Percentiles rank a stretch among this genome's conserved stretches.
These are phyloP conservation scores for Nicotiana knightiana DNA, from an alignment of 257 asterid species.

Conservation along the genomic window DNA sequence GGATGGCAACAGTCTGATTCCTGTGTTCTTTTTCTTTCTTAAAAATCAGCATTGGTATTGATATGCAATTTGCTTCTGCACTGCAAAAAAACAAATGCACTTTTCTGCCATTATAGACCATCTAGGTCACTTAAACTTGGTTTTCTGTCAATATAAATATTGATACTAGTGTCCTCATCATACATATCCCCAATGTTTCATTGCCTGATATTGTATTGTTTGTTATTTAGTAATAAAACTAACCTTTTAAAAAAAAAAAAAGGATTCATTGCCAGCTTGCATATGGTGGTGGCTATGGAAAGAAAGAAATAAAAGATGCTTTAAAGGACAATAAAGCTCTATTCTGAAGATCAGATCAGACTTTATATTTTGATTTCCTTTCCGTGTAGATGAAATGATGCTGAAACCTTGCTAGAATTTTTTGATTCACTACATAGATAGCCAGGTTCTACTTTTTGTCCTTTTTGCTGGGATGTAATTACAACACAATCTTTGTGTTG, in stretches of 20 bases:
- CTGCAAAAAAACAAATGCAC: not conserved
- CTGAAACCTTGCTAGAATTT: not conserved
- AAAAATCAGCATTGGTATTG: not conserved
- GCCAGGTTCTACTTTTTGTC: not conserved
- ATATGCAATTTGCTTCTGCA: slow-evolving; percentile 4
- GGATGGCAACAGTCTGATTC: not conserved
- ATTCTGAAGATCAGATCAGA: not conserved
- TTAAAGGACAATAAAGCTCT: not conserved
- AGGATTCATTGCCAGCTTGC: not conserved
- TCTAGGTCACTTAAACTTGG: not conserved
- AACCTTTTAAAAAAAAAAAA: not conserved
- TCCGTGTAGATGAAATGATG: not conserved
- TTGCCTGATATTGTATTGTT: not conserved
- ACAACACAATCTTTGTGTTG: not conserved
- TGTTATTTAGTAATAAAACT: not conserved
- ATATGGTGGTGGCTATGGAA: not conserved
- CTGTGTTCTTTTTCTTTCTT: not conserved
- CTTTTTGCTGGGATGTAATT: not conserved
- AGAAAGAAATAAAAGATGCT: not conserved
- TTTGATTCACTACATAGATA: not conserved
- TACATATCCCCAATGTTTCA: not conserved
- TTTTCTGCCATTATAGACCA: not conserved
- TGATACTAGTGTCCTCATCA: not conserved
- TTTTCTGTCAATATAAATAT: not conserved
- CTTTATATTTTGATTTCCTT: not conserved